A percentile compares a stretch with the other conserved stretches of the same genome.
These are phyloP conservation scores for Isoetes taiwanensis DNA, from an alignment of 75 land plant genomes.

Conservation along the genomic window DNA sequence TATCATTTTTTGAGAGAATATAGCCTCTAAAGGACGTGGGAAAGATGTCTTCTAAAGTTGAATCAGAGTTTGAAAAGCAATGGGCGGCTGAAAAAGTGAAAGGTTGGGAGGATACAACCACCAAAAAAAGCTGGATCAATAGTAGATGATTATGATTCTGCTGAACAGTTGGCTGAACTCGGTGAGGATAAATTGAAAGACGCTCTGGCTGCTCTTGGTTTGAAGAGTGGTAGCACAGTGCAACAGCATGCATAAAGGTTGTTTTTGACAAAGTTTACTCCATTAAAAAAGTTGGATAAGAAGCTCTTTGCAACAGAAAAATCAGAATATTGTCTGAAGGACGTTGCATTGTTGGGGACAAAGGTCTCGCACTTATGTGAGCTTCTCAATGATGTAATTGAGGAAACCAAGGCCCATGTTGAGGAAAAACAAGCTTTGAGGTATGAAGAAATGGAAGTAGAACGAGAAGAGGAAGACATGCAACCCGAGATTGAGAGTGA, in stretches of 20 bases:
- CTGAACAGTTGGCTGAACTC: conserved; percentile 68
- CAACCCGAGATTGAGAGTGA: conserved; percentile 92
- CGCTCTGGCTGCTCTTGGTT: conserved; percentile 76
- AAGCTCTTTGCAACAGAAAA: conserved; percentile 95
- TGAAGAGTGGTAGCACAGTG: conserved; percentile 87
- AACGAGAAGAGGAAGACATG: conserved; percentile 95
- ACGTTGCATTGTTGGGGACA: conserved; percentile 65
- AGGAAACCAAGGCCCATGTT: conserved; percentile 78
- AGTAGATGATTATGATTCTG: conserved; percentile 71
- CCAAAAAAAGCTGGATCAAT: conserved; percentile 36
- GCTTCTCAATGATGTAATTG: conserved; percentile 70
- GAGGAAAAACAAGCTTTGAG: conserved; percentile 97
- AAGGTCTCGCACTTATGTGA: conserved; percentile 73
- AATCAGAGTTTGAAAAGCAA: conserved; percentile 75
- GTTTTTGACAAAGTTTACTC: conserved; percentile 82
- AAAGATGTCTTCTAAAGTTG: conserved; percentile 81
- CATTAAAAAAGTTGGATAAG: conserved; percentile 73
- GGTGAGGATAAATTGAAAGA: conserved; percentile 84
- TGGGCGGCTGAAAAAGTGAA: conserved; percentile 52
- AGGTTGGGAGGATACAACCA: conserved; percentile 68
- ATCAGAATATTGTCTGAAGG: no score
- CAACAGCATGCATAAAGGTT: conserved; percentile 98
- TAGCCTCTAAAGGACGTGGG: conserved; percentile 88
- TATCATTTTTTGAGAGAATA: conserved; percentile 72
- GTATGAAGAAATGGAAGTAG: conserved; percentile 99